phyloP scores from a whole-genome alignment of 2,329 filamentous ascomycete species.

The Hypoxylon sp. region DNA sequence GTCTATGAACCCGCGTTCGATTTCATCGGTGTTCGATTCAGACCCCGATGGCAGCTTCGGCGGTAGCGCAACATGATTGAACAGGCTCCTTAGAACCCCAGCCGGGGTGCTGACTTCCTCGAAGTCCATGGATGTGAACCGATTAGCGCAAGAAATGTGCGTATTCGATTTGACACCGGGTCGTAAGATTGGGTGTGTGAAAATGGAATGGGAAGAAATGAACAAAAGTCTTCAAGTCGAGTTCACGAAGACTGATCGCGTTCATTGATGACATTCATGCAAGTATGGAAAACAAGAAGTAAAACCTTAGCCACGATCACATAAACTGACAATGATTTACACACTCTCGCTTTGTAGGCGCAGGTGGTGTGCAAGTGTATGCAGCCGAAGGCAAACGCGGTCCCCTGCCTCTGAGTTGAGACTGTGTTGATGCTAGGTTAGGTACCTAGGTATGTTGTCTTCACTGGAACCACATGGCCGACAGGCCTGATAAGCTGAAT shows the following conservation, averaged over 20 bases:
- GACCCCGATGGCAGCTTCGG: slow-evolving; percentile 38
- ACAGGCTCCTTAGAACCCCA: slow-evolving; percentile 38
- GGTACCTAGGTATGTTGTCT: background rate
- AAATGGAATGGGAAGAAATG: background rate
- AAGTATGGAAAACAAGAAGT: background rate
- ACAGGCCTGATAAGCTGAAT: background rate
- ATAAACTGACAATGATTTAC: background rate
- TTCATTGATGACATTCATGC: background rate
- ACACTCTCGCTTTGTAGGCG: background rate
- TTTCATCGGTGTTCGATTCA: slow-evolving; percentile 32
- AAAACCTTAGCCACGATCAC: background rate
- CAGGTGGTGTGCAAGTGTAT: background rate
- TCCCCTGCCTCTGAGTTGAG: slow-evolving; percentile 4
- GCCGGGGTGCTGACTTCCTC: slow-evolving; percentile 7
- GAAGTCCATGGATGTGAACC: slow-evolving; percentile 22
- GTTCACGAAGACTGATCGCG: background rate
- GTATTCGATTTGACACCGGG: background rate
- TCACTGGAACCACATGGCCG: slow-evolving; percentile 36
- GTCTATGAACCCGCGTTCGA: slow-evolving; percentile 41
- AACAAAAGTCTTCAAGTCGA: background rate
- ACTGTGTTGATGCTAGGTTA: background rate
- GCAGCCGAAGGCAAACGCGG: background rate
- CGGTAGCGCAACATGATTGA: slow-evolving; percentile 47
- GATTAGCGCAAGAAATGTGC: background rate
- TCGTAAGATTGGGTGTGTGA: too few species aligned